Evolutionary conservation across 2,329 filamentous ascomycete genomes (phyloP), one percentile per base, ranked within the genome.

Genomic region (Didymella exigua): DNA sequence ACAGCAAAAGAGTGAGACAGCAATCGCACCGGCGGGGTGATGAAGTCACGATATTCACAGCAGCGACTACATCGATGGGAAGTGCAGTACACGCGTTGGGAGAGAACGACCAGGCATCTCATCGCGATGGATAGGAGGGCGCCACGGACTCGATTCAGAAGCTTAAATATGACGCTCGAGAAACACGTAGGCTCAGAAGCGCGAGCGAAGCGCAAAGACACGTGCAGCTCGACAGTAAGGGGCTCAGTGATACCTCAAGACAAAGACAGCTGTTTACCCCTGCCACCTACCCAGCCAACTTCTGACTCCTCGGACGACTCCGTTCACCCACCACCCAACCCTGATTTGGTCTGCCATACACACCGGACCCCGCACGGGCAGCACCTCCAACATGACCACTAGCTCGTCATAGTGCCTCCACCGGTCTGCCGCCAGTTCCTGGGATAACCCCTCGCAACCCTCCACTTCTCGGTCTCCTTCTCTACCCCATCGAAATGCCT

Each of bases 401-500:
- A 16, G 14, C 9, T 21, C 13, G 30, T 10, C 2, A n/a, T 34
- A 9, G 19, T 26, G 50, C 41, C 31, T 41, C 45, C 27, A 34
- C 36, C 34, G 26, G 63, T 24, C 41, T 65, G 67, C 19, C 59
- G 61, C 70, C 72, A 76, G 45, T 59, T 70, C 59, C 74, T 75
- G 2, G 69, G 72, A 40, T 75, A 75, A 1, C 62, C 67, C 23
- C 69, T 66, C 9, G 55, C 47, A 0, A 66, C 46, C 52, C 77
- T 73, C 69, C 72, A 79, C 8, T 69, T 54, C 45, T 78, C 76
- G 0, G 64, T 64, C 11, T 75, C 74, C n/a, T 59, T 56, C 57
- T 73, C 68, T 1, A 75, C 61, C 0, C 58, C 59, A 23, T 70
- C 50, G 1, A 75, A 52, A 34, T 79, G 54, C 0, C 45, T 56